Evolutionary conservation across 2,329 filamentous ascomycete genomes (phyloP).

Genomic region (Metarhizium robertsii): DNA sequence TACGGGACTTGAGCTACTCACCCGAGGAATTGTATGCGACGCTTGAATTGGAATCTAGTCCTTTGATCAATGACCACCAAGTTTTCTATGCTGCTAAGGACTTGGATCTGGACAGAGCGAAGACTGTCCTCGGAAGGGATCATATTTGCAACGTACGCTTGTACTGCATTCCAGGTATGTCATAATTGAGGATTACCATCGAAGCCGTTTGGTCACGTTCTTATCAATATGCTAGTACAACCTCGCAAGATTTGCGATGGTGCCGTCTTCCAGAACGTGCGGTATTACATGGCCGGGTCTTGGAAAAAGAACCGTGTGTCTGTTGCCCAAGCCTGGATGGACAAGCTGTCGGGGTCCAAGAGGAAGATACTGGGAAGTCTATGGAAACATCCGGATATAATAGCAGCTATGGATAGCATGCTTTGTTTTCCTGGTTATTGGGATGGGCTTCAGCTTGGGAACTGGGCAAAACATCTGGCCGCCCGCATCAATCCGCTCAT

Average conservation of each 20-base stretch:
- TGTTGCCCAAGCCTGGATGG: background rate
- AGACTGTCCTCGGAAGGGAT: background rate
- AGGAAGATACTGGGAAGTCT: background rate
- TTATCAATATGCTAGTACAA: background rate
- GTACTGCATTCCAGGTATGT: background rate
- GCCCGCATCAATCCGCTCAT: background rate
- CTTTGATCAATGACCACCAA: background rate
- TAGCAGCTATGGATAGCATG: background rate
- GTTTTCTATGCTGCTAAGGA: background rate
- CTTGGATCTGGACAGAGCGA: background rate
- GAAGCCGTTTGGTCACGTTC: background rate
- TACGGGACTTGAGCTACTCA: background rate
- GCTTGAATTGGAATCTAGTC: background rate
- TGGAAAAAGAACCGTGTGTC: background rate
- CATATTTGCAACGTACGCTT: background rate
- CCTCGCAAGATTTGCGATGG: background rate
- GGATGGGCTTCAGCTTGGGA: background rate
- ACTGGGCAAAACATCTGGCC: background rate
- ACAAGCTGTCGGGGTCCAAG: background rate
- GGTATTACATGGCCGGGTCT: background rate
- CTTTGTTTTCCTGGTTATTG: background rate
- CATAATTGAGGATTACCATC: background rate
- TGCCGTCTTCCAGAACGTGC: background rate
- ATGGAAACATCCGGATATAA: background rate
- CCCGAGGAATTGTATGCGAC: background rate